phyloP scores from a whole-genome alignment of 108 stramenopile species.

The Licmophora abbreviata region DNA sequence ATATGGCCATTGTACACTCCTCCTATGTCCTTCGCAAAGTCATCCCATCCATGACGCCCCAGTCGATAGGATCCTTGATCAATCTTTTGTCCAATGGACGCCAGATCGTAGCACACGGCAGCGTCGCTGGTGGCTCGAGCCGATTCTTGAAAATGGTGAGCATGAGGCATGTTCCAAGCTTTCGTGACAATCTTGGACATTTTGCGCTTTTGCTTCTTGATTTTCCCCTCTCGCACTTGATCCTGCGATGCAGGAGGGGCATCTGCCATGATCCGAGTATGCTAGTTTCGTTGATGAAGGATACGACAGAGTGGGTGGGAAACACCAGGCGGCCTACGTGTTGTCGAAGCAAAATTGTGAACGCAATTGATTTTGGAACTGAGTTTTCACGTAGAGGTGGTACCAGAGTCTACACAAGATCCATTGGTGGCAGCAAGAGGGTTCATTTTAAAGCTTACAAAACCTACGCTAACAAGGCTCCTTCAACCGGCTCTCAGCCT shows the following conservation, averaged over 20 bases:
- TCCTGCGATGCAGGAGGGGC: neutral
- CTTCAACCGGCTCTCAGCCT: too few species aligned
- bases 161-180: conserved; percentile 55
- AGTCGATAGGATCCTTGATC: conserved; percentile 54
- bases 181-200: conserved; percentile 71
- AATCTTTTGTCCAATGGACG: conserved; percentile 56
- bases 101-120: conserved; percentile 30
- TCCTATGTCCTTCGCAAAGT: conserved; percentile 74
- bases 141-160: conserved; percentile 57
- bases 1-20: conserved; percentile 73
- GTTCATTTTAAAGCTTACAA: too few species aligned
- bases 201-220: conserved; percentile 49
- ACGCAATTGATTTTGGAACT: too few species aligned
- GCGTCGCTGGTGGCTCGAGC: conserved; percentile 4
- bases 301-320: too few species aligned
- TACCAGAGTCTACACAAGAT: too few species aligned
- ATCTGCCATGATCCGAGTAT: neutral
- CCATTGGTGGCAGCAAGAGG: too few species aligned
- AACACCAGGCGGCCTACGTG: too few species aligned
- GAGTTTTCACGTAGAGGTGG: too few species aligned
- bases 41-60: conserved; percentile 72
- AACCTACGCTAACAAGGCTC: too few species aligned
- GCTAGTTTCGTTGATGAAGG: too few species aligned
- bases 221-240: conserved; percentile 60
- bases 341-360: too few species aligned